A percentile compares a stretch with the other conserved stretches of the same genome.
These are phyloP conservation scores for Stachybotrys chlorohalonatus DNA, from an alignment of 2,329 filamentous ascomycete species.

Conservation along the genomic window DNA sequence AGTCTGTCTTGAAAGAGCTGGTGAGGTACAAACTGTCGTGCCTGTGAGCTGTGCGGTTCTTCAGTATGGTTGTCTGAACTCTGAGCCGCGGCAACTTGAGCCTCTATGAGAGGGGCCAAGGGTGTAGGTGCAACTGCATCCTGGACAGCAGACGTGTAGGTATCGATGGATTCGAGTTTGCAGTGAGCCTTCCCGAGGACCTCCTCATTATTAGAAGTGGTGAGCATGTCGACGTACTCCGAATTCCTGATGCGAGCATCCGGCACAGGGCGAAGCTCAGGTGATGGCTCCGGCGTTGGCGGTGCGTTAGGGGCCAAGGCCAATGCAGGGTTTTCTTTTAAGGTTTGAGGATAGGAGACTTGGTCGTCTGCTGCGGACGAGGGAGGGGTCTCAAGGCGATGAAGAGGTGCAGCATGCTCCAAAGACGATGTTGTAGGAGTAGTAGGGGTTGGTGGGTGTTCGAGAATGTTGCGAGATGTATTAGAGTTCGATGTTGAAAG, in stretches of 20 bases:
- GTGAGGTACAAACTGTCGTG: neutral
- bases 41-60: neutral
- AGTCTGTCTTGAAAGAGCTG: neutral
- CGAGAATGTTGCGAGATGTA: neutral
- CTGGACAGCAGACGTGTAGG: too few relatives aligned
- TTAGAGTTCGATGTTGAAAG: neutral
- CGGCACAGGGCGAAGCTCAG: slow-evolving; percentile 20
- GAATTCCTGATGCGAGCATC: slow-evolving; percentile 4
- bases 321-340: neutral
- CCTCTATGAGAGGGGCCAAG: neutral
- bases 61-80: neutral
- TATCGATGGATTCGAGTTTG: too few relatives aligned
- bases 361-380: neutral
- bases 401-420: neutral
- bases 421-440: neutral
- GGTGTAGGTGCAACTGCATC: too few relatives aligned
- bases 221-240: neutral
- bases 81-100: neutral
- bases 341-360: neutral
- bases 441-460: neutral
- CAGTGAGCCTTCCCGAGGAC: neutral
- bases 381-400: neutral
- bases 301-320: slow-evolving; percentile 4
- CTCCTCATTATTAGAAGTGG: neutral
- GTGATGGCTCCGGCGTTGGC: slow-evolving; percentile 24